Percentiles rank a stretch among this genome's conserved stretches.
phyloP scores from a whole-genome alignment of 768 basidiomycete species.

The Collybia nuda region DNA sequence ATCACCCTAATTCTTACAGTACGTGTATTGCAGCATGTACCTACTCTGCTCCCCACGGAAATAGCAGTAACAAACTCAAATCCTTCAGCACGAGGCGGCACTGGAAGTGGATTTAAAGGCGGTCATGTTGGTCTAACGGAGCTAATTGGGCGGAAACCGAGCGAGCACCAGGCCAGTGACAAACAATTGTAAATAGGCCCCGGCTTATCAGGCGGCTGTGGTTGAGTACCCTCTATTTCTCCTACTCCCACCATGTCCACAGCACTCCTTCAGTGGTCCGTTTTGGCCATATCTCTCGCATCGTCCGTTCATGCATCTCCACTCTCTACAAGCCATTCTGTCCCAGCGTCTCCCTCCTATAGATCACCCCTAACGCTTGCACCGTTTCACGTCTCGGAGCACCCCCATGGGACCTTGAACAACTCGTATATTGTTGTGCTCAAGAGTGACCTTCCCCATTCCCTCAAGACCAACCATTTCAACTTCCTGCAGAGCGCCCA shows the following conservation, averaged over 20 bases:
- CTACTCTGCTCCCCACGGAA: too few relatives aligned
- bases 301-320: conserved; percentile 40
- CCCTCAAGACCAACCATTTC: conserved; percentile 72
- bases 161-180: conserved; percentile 1
- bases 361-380: conserved; percentile 54
- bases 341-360: conserved; percentile 19
- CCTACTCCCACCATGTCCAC: conserved; percentile 41
- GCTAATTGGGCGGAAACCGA: too few relatives aligned
- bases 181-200: conserved; percentile 32
- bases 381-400: conserved; percentile 56
- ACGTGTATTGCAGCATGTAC: too few relatives aligned
- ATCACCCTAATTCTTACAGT: too few relatives aligned
- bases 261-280: conserved; percentile 36
- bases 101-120: not conserved
- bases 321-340: conserved; percentile 45
- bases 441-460: conserved; percentile 62
- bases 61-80: too few relatives aligned
- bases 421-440: conserved; percentile 96
- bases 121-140: too few relatives aligned
- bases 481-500: conserved; percentile 72
- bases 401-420: conserved; percentile 73
- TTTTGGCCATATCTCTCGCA: conserved; percentile 40
- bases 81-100: too few relatives aligned
- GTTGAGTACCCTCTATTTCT: conserved; percentile 18
- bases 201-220: conserved; percentile 21